Evolutionary conservation across 1,284 basidiomycete species (phyloP), one percentile per base, ranked within the genome.

Genomic region (Coriolopsis trogii): DNA sequence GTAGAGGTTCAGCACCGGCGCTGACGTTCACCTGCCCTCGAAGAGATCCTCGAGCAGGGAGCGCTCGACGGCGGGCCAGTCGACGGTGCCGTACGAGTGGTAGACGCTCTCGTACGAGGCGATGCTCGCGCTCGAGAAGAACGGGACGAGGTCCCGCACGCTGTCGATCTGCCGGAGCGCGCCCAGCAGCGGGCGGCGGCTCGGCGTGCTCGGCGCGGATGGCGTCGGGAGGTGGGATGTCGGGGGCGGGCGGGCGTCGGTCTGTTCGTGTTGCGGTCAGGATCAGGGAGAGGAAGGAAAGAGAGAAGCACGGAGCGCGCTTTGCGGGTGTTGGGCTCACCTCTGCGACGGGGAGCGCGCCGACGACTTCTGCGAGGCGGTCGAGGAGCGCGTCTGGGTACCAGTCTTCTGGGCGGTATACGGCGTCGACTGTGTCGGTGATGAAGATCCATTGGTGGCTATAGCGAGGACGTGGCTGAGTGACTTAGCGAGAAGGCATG

Each of bases 371-470:
- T n/a, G 93, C 86, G 0, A 98, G 75, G 39, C 90, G 87, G 67
- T 99, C 96, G 68, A 98, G 82, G 72, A 98, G 85, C 1, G 93
- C 90, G 57, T 92, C 89, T 1, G 95, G 89, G 39, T 76, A 74
- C 82, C 89, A 95, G 38, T 86, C 79, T 58, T 95, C 88, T 0
- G 92, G 88, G 7, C 87, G 88, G 68, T 95, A 95, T 10, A 95
- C 83, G 0, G 95, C 95, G 64, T 99, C 97, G 5, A 95, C 91
- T 0, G 96, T 98, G 69, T 99, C 97, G 0, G 95, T 97, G 48
- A 98, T 86, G 66, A 99, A 99, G 63, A 98, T 91, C 96, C 97
- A 99, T 77, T 99, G 95, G 69, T 99, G 92, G 60, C 95, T 97
- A 59, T 24, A 20, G 24, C 15, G 37, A 56, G 23, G 52, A n/a